Base-by-base conservation (phyloP, 208 protist species). In the Leishmania lainsoni region DNA sequence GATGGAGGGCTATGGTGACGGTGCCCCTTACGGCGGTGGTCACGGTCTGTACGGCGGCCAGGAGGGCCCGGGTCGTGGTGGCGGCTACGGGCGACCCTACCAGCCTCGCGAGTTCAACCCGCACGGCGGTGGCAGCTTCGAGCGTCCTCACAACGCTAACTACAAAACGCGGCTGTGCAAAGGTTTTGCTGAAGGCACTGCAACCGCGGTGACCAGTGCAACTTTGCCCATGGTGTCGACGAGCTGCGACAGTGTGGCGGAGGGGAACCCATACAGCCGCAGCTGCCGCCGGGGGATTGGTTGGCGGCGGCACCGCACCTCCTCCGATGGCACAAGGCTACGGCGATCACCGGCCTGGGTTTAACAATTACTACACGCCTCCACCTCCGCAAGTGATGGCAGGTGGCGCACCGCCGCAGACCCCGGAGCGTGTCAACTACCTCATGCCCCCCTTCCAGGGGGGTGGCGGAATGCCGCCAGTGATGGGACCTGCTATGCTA, bases 161-260 rank as follows among this genome's bases (percentile, higher is more conserved):
- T 92, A 90, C 87, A 96, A 96, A 80, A 98, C 92, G 29, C 81
- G 85, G 54, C 16, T 95, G 63, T 98, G 95, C 83, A 92, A 94
- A 76, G 58, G 85, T 26, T 97, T 92, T 73, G 52, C 82, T n/a
- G 89, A 96, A 63, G 95, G 95, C 78, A 81, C 71, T 98, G 95
- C 83, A 77, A 83, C 4, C 86, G 88, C 16, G 95, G 93, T 2
- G 83, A 87, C 35, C 75, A 88, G 20, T 98, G 95, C 91, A 95
- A 91, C 85, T 98, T 94, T 73, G 92, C 95, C 0, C 95, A 98
- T 79, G 90, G 92, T 0, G 84, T 83, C 10, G 83, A 63, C 5
- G 92, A 97, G 75, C 85, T 96, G 39, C 89, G 91, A 29, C 56
- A 81, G 52, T 71, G 51, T 22, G 76, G 54, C 1, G 75, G 83